Base-by-base conservation (phyloP, 2,329 filamentous ascomycete species). In the Ascochyta rabiei region DNA sequence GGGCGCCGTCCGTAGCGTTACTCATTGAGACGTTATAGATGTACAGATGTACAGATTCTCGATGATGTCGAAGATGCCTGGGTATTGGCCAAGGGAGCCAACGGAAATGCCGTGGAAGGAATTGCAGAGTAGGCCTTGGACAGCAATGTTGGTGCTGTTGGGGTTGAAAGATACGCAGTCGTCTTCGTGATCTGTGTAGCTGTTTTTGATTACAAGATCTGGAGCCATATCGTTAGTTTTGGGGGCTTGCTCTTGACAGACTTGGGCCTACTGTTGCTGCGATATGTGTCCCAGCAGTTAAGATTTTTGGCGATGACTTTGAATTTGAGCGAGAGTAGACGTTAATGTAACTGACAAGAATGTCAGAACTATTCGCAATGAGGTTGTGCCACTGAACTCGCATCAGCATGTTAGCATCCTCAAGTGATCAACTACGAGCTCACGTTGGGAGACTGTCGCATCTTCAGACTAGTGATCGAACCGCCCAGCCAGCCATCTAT, bases 111-210 rank as follows among this genome's bases (percentile, higher is more conserved):
- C 88, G 64, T 90, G 88, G 3, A 85, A 88, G 31, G 86, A 86
- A 63, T 87, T 87, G 74, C 88, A 90, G 56, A 78, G 75, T 4
- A 90, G 75, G 57, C 86, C 85, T 68, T 89, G 86, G 7, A 90
- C 82, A 5, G 89, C 70, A 8, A 90, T 83, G 59, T 88, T 81
- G 38, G 86, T 89, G 64, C 82, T 86, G 70, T 90, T 90, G 18
- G 87, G 87, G 73, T 90, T 90, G 80, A 90, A 89, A 0, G 86
- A 86, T 10, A 90, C 85, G 56, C 88, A 90, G 67, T 89, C 86
- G 28, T 89, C 86, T 28, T 84, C 85, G 62, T 89, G 88, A 69
- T 84, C 79, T 60, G 86, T 82, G 21, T 82, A 73, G 0, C 84
- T 88, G 67, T 89, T 84, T 64, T 89, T 86, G 31, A 89, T 88